Conservation (phyloP, 23 red algal species). For the Cyanidioschyzon merolae region DNA sequence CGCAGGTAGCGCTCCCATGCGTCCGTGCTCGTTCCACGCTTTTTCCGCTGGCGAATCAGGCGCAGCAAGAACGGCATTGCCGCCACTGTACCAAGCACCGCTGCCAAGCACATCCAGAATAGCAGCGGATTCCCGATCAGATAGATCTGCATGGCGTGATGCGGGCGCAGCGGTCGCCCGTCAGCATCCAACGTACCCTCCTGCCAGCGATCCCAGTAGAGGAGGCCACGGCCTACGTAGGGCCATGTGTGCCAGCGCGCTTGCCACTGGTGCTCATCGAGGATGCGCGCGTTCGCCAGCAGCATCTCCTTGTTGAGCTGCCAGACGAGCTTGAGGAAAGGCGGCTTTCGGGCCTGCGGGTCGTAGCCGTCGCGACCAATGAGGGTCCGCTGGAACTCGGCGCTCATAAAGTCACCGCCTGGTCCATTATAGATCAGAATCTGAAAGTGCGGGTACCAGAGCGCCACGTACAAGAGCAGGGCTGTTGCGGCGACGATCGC, state of each 20-base stretch:
- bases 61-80: conserved; percentile 22
- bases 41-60: conserved; percentile 12
- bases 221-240: conserved; percentile 65
- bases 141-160: conserved; percentile 54
- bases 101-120: conserved; percentile 15
- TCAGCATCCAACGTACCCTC: conserved; percentile 10
- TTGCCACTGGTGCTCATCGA: conserved; percentile 64
- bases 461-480: conserved; percentile 42
- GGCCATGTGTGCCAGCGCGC: conserved; percentile 85
- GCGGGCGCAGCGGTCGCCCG: conserved; percentile 22
- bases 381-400: conserved; percentile 54
- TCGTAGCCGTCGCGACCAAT: conserved; percentile 63
- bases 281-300: conserved; percentile 63
- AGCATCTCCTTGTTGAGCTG: conserved; percentile 92
- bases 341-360: conserved; percentile 21
- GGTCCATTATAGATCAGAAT: conserved; percentile 49
- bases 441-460: conserved; percentile 77
- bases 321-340: conserved; percentile 47
- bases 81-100: not conserved
- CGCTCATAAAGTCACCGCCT: conserved; percentile 78
- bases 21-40: not conserved
- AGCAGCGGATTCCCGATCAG: conserved; percentile 67
- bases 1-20: not conserved
- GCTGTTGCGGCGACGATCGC: conserved; percentile 34
- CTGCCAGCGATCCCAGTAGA: conserved; percentile 44